Percentiles rank a stretch among this genome's conserved stretches.
phyloP scores from a whole-genome alignment of 148 eudicot species.

The Bassia scoparia region DNA sequence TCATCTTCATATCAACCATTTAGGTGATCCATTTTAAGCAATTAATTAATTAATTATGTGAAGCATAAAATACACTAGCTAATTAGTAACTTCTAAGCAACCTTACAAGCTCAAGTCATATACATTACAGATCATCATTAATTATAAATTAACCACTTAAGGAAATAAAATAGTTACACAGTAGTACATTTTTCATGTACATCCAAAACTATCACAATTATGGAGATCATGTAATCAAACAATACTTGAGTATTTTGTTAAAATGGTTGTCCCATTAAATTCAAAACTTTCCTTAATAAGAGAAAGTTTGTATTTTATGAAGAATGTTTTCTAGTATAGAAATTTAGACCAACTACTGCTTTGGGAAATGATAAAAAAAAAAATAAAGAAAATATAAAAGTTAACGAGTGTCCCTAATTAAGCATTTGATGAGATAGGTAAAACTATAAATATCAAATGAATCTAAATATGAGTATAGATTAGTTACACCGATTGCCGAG shows the following conservation, averaged over 20 bases:
- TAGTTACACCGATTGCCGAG: too few relatives aligned
- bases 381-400: neutral
- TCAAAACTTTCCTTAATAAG: slow-evolving; percentile 24
- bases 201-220: neutral
- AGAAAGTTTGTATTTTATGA: neutral
- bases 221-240: slow-evolving; percentile 8
- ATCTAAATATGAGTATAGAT: too few relatives aligned
- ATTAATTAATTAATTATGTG: neutral
- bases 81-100: slow-evolving; percentile 29
- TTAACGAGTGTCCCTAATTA: too few relatives aligned
- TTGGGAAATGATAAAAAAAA: neutral
- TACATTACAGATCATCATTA: neutral
- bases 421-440: too few relatives aligned
- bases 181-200: slow-evolving; percentile 11
- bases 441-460: too few relatives aligned
- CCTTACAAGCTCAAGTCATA: neutral
- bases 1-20: neutral
- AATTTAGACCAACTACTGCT: slow-evolving; percentile 4
- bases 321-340: slow-evolving; percentile 1
- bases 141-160: neutral
- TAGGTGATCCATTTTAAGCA: slow-evolving; percentile 5
- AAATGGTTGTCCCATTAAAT: slow-evolving; percentile 6
- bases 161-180: neutral
- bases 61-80: slow-evolving; percentile 5
- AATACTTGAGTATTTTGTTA: slow-evolving; percentile 1